Conservation (phyloP, 257 asterid genomes). For the Buddleja alternifolia region DNA sequence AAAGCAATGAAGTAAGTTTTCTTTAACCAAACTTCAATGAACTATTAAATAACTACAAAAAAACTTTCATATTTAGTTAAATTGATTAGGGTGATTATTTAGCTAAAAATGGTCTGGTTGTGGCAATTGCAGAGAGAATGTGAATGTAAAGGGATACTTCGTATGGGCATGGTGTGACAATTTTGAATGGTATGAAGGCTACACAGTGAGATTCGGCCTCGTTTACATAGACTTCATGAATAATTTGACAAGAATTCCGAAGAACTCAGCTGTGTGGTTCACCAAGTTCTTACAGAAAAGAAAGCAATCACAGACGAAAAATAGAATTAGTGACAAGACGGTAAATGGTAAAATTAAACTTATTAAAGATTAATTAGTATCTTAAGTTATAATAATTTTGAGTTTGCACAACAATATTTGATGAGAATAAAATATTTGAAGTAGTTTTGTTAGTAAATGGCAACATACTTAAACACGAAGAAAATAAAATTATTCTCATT, state of each 20-base stretch:
- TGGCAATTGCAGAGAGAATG: constrained; percentile 32
- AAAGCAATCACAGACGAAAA: neutral
- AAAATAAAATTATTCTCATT: too few relatives aligned
- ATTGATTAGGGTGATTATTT: neutral
- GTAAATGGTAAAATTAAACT: neutral
- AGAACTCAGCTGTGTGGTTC: constrained; percentile 43
- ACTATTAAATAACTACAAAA: neutral
- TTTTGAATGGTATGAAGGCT: constrained; percentile 48
- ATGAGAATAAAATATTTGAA: too few relatives aligned
- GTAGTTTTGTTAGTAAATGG: too few relatives aligned
- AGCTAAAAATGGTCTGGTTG: neutral
- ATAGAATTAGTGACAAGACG: neutral
- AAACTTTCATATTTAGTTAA: too few relatives aligned
- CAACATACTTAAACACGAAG: too few relatives aligned
- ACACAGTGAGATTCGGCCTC: constrained; percentile 44
- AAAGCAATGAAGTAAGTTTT: constrained; percentile 49
- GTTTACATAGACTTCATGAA: constrained; percentile 35
- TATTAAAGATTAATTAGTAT: too few relatives aligned
- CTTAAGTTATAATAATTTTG: too few relatives aligned
- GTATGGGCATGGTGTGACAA: constrained; percentile 58
- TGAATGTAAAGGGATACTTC: constrained; percentile 54
- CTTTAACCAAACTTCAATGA: neutral
- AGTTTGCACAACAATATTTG: too few relatives aligned
- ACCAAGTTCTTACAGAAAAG: constrained; percentile 37
- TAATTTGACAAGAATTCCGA: constrained; percentile 41